These are phyloP conservation scores for Syncephalastrum contaminatum DNA, from an alignment of 371 early-diverging fungal genomes.

Conservation along the genomic window DNA sequence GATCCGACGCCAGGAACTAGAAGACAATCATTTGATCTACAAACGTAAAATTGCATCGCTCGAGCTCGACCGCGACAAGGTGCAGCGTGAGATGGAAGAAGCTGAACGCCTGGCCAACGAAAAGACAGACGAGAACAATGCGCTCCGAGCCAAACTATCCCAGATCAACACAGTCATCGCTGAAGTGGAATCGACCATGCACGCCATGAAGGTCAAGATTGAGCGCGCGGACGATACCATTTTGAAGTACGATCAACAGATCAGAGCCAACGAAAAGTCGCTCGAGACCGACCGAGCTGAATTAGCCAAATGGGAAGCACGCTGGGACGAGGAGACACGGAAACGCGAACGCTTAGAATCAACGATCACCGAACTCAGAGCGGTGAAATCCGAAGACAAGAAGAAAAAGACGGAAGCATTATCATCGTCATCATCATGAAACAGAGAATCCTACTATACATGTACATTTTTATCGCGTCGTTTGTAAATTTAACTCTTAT, in stretches of 20 bases:
- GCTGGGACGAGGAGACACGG: slow-evolving; percentile 1
- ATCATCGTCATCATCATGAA: no score
- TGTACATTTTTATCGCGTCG: no score
- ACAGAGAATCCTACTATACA: no score
- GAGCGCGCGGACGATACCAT: no score
- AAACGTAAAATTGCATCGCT: slow-evolving; percentile 22
- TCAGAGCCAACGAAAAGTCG: no score
- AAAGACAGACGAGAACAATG: slow-evolving; percentile 8
- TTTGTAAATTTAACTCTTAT: no score
- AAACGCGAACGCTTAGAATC: slow-evolving; percentile 5
- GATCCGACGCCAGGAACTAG: slow-evolving; percentile 31
- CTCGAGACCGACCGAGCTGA: no score
- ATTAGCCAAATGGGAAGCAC: slow-evolving; percentile 2
- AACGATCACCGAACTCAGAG: neutral
- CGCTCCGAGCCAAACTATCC: no score
- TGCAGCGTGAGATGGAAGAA: slow-evolving; percentile 11
- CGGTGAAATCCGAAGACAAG: neutral
- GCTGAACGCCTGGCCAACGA: slow-evolving; percentile 13
- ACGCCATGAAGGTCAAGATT: no score
- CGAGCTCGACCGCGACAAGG: slow-evolving; percentile 27
- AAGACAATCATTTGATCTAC: slow-evolving; percentile 31
- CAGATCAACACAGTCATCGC: no score
- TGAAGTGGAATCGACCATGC: no score
- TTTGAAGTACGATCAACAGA: no score
- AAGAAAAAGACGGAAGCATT: neutral